Evolutionary conservation across 768 basidiomycete species (phyloP).

Genomic region (Naematelia aurantialba): DNA sequence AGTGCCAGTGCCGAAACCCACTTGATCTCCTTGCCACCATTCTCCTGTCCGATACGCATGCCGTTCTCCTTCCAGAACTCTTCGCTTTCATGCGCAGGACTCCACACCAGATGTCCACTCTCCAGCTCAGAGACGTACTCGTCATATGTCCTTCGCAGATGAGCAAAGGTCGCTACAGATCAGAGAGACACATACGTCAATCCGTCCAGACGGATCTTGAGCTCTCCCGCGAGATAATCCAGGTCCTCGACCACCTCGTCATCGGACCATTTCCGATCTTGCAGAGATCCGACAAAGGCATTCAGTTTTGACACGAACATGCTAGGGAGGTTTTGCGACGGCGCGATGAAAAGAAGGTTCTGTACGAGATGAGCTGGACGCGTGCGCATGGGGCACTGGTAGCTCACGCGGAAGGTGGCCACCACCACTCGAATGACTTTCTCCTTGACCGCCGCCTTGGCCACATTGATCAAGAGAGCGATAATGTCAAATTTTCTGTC

Average conservation of each 20-base stretch:
- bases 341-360: slow-evolving; percentile 88
- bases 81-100: slow-evolving; percentile 91
- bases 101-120: slow-evolving; percentile 90
- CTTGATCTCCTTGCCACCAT: slow-evolving; percentile 80
- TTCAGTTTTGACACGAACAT: slow-evolving; percentile 86
- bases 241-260: slow-evolving; percentile 93
- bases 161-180: slow-evolving; percentile 3
- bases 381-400: background rate
- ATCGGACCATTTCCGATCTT: slow-evolving; percentile 82
- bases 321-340: slow-evolving; percentile 78
- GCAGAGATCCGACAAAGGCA: slow-evolving; percentile 79
- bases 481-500: slow-evolving; percentile 82
- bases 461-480: slow-evolving; percentile 74
- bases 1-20: too few species aligned
- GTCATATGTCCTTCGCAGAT: slow-evolving; percentile 73
- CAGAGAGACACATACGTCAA: slow-evolving; percentile 64
- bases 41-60: slow-evolving; percentile 71
- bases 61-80: slow-evolving; percentile 98
- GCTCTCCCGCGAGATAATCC: slow-evolving; percentile 76
- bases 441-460: slow-evolving; percentile 88
- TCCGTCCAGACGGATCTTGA: slow-evolving; percentile 79
- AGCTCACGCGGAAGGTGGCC: slow-evolving; percentile 76
- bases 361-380: slow-evolving; percentile 44
- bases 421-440: slow-evolving; percentile 92
- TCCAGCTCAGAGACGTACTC: slow-evolving; percentile 88